Evolutionary conservation across 306 rosid genomes (phyloP), one percentile per base, ranked within the genome.

Genomic region (Cercis canadensis): DNA sequence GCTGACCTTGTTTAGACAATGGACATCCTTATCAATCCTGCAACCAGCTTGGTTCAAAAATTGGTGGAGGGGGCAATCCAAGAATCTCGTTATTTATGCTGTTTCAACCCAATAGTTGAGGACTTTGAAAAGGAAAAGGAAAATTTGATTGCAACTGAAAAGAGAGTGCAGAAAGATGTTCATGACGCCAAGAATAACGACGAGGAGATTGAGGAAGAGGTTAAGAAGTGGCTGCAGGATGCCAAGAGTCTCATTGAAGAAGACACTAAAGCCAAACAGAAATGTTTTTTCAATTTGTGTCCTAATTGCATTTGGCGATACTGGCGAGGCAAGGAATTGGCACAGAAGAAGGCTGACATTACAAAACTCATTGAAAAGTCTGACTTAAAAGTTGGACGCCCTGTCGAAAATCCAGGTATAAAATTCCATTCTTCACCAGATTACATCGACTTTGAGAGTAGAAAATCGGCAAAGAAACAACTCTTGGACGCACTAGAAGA

Each of bases 61-160:
- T 6, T 37, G 10, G 43, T 37, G 3, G 6, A 37, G 1, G 1
- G 3, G 10, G 4, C 1, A 37, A 37, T 37, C 43, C 0, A 37
- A 0, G 43, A 37, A 37, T 6, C 43, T 37, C 3, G 3, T 37
- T 37, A 37, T 37, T 37, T 2, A 0, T 37, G 15, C 52, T 59
- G 74, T 46, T 65, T 58, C 51, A 3, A 52, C 73, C 75, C 88
- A 0, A 88, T 83, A 78, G 83, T 86, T 70, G 86, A 83, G 62
- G 88, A 83, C 63, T 86, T 86, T 65, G 88, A 86, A 73, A 81
- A 78, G 37, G 86, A 83, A 67, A 79, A 88, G 32, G 78, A 5
- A 3, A 8, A 37, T 5, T 37, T 37, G 43, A 8, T 0, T 5
- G 43, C 43, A 37, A 37, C 10, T 6, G 8, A 37, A 37, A 6